phyloP scores from a whole-genome alignment of 2,329 filamentous ascomycete genomes.

The Eutypa lata region DNA sequence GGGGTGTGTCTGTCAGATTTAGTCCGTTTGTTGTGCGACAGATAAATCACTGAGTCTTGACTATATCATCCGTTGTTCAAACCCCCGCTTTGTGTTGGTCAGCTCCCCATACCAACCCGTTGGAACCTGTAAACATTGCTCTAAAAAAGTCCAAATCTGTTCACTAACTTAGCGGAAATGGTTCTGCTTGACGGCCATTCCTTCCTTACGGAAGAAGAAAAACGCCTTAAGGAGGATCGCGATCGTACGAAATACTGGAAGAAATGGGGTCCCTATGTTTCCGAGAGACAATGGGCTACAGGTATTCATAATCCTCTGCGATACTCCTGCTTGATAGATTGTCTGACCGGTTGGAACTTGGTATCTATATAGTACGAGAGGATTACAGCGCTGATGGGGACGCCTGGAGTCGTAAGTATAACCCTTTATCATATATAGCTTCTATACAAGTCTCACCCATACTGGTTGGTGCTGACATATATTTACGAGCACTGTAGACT shows the following conservation, averaged over 20 bases:
- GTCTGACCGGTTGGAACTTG: slow-evolving; percentile 11
- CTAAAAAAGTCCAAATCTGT: neutral
- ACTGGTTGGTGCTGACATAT: slow-evolving; percentile 21
- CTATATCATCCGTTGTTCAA: too few species aligned
- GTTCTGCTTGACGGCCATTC: slow-evolving; percentile 86
- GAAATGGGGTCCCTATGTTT: slow-evolving; percentile 93
- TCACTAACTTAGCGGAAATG: slow-evolving; percentile 52
- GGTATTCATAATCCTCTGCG: slow-evolving; percentile 47
- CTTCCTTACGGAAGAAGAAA: slow-evolving; percentile 86
- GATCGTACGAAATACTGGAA: slow-evolving; percentile 92
- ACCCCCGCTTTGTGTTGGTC: too few species aligned
- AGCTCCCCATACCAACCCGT: too few species aligned
- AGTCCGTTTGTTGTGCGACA: too few species aligned
- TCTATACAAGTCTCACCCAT: slow-evolving; percentile 2
- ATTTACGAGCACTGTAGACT: slow-evolving; percentile 58
- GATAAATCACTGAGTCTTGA: too few species aligned
- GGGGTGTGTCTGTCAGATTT: too few species aligned
- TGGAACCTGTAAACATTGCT: too few species aligned
- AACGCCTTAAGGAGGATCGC: slow-evolving; percentile 80
- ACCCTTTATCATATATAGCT: slow-evolving; percentile 1
- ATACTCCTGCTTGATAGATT: neutral
- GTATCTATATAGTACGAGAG: slow-evolving; percentile 65
- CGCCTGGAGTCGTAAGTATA: slow-evolving; percentile 84
- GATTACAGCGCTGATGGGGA: slow-evolving; percentile 89
- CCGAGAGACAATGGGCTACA: slow-evolving; percentile 94